These are phyloP conservation scores for Aurifilum marmelostoma DNA, from an alignment of 2,329 filamentous ascomycete species.

Conservation along the genomic window DNA sequence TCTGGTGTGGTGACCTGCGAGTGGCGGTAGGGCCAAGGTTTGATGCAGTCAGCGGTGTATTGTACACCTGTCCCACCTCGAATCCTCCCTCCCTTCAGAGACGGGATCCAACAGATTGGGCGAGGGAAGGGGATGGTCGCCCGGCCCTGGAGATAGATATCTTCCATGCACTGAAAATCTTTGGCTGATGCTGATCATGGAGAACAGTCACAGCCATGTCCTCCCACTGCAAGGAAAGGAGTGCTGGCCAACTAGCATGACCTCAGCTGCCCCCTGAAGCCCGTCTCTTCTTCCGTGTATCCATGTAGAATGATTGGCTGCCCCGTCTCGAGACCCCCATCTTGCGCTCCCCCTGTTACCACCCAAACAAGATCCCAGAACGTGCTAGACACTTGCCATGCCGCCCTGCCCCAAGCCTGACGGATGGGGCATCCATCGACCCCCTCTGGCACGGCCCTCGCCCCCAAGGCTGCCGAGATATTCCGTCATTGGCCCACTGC, in stretches of 20 bases:
- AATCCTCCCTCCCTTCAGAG: not conserved
- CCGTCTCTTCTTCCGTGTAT: not conserved
- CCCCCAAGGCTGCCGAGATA: conserved; percentile 19
- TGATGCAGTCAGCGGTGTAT: not conserved
- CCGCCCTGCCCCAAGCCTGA: not conserved
- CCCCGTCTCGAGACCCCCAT: not conserved
- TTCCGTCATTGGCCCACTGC: conserved; percentile 28
- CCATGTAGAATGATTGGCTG: conserved; percentile 22
- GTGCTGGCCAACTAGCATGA: not conserved
- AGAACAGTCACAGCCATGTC: not conserved
- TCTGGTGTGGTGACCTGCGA: not conserved
- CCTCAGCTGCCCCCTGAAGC: not conserved
- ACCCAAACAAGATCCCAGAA: not conserved
- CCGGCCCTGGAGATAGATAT: not conserved
- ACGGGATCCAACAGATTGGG: not conserved
- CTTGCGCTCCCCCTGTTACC: not conserved
- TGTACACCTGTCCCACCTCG: not conserved
- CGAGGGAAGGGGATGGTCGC: too few species aligned
- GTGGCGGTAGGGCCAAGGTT: not conserved
- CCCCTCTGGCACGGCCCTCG: not conserved
- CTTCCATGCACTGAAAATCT: not conserved
- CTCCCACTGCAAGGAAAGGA: not conserved
- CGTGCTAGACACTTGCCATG: not conserved
- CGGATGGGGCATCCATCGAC: not conserved
- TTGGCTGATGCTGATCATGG: not conserved